A percentile compares a stretch with the other conserved stretches of the same genome.
These are phyloP conservation scores for Tillandsia leiboldiana DNA, from an alignment of 176 grass and related monocot species.

Conservation along the genomic window DNA sequence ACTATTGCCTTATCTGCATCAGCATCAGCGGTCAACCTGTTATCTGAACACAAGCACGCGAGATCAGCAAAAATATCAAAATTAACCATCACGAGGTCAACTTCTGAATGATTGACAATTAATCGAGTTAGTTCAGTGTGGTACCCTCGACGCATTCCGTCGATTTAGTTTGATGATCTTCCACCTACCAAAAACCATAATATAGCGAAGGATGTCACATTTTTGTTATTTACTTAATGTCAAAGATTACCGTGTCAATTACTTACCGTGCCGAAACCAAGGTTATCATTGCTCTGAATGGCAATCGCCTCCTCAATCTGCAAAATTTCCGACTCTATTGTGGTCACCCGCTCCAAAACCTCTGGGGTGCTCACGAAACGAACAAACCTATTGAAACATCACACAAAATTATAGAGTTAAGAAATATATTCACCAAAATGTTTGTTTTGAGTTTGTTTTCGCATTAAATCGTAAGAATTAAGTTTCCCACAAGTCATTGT, in stretches of 20 bases:
- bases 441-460: no score
- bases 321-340: slow-evolving; percentile 82
- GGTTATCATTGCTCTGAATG: slow-evolving; percentile 67
- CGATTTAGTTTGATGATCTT: slow-evolving; percentile 52
- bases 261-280: slow-evolving; percentile 56
- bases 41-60: slow-evolving; percentile 36
- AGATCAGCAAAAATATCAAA: slow-evolving; percentile 2
- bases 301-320: slow-evolving; percentile 81
- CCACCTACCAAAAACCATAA: slow-evolving; percentile 41
- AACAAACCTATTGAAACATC: slow-evolving; percentile 56
- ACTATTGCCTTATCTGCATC: slow-evolving; percentile 79
- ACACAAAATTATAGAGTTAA: not conserved
- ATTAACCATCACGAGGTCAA: not conserved
- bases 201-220: slow-evolving; percentile 31
- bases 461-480: no score
- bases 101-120: slow-evolving; percentile 4
- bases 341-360: slow-evolving; percentile 86
- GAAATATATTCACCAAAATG: not conserved
- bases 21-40: slow-evolving; percentile 27
- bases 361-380: slow-evolving; percentile 94
- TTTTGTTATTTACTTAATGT: slow-evolving; percentile 10
- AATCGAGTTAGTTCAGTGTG: slow-evolving; percentile 10
- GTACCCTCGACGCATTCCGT: slow-evolving; percentile 53
- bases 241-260: slow-evolving; percentile 8
- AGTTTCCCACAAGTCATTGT: no score